Evolutionary conservation across 2,329 filamentous ascomycete genomes (phyloP).

Genomic region (Zymoseptoria tritici): DNA sequence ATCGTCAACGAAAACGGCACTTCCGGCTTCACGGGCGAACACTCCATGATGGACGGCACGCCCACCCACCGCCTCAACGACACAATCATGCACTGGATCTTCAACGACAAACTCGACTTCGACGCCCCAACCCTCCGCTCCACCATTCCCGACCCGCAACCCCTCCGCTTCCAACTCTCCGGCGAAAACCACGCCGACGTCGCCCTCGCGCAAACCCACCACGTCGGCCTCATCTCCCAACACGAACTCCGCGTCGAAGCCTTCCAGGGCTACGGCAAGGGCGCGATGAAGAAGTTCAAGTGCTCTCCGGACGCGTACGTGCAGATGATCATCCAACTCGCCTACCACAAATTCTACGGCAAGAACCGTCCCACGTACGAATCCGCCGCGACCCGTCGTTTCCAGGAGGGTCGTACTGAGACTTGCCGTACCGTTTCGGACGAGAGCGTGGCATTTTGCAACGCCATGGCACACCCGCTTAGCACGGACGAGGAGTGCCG

Average conservation of each 20-base stretch:
- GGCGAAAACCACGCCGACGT: conserved; percentile 70
- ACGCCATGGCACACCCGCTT: conserved; percentile 67
- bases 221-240: conserved; percentile 69
- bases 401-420: conserved; percentile 93
- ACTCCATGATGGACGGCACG: conserved; percentile 99
- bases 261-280: conserved; percentile 96
- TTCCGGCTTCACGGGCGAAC: conserved; percentile 94
- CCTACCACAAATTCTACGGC: conserved; percentile 98
- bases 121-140: conserved; percentile 70
- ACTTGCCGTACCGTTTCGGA: conserved; percentile 90
- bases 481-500: conserved; percentile 58
- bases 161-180: conserved; percentile 71
- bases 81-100: conserved; percentile 84
- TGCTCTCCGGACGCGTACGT: conserved; percentile 96
- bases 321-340: conserved; percentile 96
- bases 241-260: conserved; percentile 92
- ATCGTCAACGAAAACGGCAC: conserved; percentile 98
- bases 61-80: conserved; percentile 96
- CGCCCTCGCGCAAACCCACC: conserved; percentile 68
- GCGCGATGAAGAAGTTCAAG: conserved; percentile 98
- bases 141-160: conserved; percentile 70
- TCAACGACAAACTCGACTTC: conserved; percentile 90
- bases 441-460: conserved; percentile 84
- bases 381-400: conserved; percentile 86
- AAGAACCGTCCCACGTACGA: conserved; percentile 97